Percentiles rank a stretch among this genome's conserved stretches.
phyloP scores from a whole-genome alignment of 176 grass and related monocot species.

The Rhipidocladum racemiflorum region DNA sequence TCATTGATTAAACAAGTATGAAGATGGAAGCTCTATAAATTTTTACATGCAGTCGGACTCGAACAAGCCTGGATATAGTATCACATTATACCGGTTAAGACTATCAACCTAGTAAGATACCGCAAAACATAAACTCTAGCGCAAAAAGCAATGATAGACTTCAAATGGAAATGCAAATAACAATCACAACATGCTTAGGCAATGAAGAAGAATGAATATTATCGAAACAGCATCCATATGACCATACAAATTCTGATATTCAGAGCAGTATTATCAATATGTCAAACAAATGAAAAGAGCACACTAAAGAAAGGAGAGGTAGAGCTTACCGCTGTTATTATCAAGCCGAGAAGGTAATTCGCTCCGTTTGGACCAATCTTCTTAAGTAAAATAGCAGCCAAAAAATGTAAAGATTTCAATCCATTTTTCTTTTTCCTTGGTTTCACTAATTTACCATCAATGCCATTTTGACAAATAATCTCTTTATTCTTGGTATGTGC shows the following conservation, averaged over 20 bases:
- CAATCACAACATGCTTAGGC: not conserved
- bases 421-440: conserved; percentile 52
- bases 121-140: not conserved
- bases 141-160: not conserved
- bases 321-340: conserved; percentile 61
- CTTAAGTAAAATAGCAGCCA: conserved; percentile 84
- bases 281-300: not conserved
- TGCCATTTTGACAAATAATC: conserved; percentile 47
- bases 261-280: not conserved
- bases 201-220: not conserved
- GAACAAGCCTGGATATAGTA: not conserved
- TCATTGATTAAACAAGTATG: not conserved
- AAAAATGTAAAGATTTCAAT: conserved; percentile 77
- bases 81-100: not conserved
- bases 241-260: not conserved
- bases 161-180: not conserved
- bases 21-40: not conserved
- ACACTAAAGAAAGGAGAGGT: not conserved
- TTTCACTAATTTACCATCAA: conserved; percentile 47
- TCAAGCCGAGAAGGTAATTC: conserved; percentile 68
- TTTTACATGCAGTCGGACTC: not conserved
- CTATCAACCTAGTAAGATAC: not conserved
- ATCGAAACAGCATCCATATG: not conserved
- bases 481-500: conserved; percentile 18
- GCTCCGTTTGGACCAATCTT: conserved; percentile 67